These are phyloP conservation scores for Thalassiosira pacifica DNA, from an alignment of 352 stramenopile species.

Conservation along the genomic window DNA sequence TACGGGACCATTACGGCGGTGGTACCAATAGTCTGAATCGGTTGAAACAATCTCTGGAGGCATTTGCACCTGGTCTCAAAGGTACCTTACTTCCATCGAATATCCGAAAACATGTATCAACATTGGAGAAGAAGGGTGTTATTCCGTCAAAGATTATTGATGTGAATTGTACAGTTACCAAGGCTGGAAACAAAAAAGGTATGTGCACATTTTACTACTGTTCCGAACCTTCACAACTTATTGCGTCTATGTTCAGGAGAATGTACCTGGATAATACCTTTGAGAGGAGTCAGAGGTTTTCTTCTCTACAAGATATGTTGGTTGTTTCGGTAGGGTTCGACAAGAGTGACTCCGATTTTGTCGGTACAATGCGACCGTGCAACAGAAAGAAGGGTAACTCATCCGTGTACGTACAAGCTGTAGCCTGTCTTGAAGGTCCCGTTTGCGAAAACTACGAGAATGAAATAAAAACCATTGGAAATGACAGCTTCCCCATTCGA, in stretches of 20 bases:
- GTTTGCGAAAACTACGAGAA: not conserved
- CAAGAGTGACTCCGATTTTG: constrained; percentile 8
- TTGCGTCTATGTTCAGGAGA: not conserved
- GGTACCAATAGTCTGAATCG: too few species aligned
- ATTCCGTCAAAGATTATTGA: not conserved
- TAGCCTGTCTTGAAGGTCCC: not conserved
- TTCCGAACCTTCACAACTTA: not conserved
- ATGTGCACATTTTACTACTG: constrained; percentile 7
- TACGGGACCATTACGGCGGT: not conserved
- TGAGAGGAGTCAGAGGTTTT: not conserved
- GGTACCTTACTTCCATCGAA: not conserved
- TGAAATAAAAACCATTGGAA: not conserved
- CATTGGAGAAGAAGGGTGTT: not conserved
- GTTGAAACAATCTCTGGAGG: too few species aligned
- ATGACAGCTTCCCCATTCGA: not conserved
- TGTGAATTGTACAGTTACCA: not conserved
- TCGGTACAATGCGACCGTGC: not conserved
- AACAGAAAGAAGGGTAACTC: not conserved
- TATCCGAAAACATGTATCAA: not conserved
- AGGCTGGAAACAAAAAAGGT: constrained; percentile 1
- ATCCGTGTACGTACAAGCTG: not conserved
- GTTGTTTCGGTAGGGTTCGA: not conserved
- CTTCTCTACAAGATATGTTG: not conserved
- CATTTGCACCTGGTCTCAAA: not conserved
- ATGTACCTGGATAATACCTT: not conserved